phyloP scores from a whole-genome alignment of 352 stramenopile genomes.

The Phytophthora macrochlamydospora region DNA sequence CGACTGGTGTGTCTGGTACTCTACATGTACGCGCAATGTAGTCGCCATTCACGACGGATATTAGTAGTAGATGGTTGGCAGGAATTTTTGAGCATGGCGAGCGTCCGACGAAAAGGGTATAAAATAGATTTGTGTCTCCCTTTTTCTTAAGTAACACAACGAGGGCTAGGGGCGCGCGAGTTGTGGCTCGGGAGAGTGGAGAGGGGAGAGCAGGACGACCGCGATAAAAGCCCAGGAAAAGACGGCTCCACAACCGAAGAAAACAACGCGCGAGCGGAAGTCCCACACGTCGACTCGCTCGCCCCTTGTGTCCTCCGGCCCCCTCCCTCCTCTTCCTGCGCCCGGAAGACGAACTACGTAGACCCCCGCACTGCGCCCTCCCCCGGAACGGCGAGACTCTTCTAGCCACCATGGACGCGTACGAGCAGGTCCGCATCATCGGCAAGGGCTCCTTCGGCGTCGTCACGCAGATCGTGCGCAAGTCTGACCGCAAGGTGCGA shows the following conservation, averaged over 20 bases:
- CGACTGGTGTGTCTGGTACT: no score
- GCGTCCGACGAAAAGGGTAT: not conserved
- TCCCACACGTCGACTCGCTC: not conserved
- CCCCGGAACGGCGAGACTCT: not conserved
- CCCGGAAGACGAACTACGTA: not conserved
- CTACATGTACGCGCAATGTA: no score
- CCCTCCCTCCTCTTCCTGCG: slow-evolving; percentile 17
- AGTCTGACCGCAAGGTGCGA: slow-evolving; percentile 84
- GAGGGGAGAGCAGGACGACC: slow-evolving; percentile 2
- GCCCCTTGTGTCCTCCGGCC: slow-evolving; percentile 3
- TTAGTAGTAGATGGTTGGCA: not conserved
- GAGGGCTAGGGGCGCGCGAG: not conserved
- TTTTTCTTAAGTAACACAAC: not conserved
- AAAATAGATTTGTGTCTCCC: not conserved
- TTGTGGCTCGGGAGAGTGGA: slow-evolving; percentile 12
- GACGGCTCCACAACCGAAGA: slow-evolving; percentile 33
- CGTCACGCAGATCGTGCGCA: slow-evolving; percentile 90
- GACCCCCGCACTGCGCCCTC: not conserved
- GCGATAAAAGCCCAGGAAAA: slow-evolving; percentile 1
- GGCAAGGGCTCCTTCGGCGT: slow-evolving; percentile 93
- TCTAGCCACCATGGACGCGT: slow-evolving; percentile 73
- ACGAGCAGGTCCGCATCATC: slow-evolving; percentile 90
- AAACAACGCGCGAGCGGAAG: slow-evolving; percentile 32
- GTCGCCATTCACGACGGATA: not conserved
- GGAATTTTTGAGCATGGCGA: not conserved